Conservation (phyloP, 345 rosid species). For the Salix dunnii region DNA sequence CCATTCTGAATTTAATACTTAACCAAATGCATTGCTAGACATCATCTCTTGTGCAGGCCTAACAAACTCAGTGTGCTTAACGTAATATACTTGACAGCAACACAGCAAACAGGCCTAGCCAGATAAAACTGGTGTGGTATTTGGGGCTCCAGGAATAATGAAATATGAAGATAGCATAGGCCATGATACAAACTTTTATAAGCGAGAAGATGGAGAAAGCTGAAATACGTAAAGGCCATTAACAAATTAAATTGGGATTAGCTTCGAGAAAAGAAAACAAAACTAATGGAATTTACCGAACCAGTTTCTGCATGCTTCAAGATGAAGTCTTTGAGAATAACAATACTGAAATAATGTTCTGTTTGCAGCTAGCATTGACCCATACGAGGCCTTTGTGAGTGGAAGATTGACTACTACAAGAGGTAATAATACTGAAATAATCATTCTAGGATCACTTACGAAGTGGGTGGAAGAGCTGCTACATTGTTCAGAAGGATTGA, state of each 20-base stretch:
- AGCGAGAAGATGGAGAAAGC: neutral
- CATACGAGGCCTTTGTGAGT: conserved; percentile 68
- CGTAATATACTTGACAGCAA: neutral
- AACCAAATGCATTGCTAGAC: neutral
- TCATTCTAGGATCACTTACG: conserved; percentile 58
- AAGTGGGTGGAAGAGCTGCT: conserved; percentile 73
- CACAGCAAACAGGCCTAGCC: neutral
- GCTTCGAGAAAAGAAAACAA: neutral
- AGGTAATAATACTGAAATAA: conserved; percentile 68
- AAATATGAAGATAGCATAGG: neutral
- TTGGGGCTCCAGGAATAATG: neutral
- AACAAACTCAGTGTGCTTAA: neutral
- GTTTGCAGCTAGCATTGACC: conserved; percentile 66
- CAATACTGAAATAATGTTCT: conserved; percentile 5
- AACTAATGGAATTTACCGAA: neutral
- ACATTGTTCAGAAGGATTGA: conserved; percentile 34
- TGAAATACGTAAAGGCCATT: neutral
- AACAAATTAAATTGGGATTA: neutral
- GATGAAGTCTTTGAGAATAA: neutral
- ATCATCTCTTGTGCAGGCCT: neutral
- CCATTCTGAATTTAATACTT: neutral
- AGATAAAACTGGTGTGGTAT: neutral
- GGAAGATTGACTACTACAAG: conserved; percentile 56
- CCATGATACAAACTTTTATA: neutral
- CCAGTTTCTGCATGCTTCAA: neutral